Percentiles rank a stretch among this genome's conserved stretches.
phyloP scores from a whole-genome alignment of 2,329 filamentous ascomycete species.

The Fusarium ramigenum region DNA sequence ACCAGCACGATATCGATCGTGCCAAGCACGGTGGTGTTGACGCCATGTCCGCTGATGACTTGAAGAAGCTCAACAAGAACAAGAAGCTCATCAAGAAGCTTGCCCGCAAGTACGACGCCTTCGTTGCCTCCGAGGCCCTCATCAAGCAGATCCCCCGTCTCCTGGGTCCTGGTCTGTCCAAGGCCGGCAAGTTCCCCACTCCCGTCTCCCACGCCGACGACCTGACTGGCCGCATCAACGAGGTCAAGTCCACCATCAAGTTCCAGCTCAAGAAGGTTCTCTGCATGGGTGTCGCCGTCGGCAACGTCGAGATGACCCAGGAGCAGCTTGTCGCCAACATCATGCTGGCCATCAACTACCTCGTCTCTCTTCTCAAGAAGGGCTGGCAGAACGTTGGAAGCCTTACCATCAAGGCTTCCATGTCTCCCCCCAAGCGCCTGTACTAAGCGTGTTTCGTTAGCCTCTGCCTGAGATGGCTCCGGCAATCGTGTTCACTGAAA shows the following conservation, averaged over 20 bases:
- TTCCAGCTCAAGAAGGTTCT: conserved; percentile 99
- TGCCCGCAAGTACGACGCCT: conserved; percentile 99
- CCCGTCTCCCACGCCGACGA: conserved; percentile 98
- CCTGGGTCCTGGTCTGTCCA: conserved; percentile 96
- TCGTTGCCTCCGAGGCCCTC: conserved; percentile 94
- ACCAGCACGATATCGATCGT: conserved; percentile 98
- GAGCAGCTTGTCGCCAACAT: conserved; percentile 98
- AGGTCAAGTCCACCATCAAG: conserved; percentile 99
- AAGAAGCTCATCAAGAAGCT: conserved; percentile 99
- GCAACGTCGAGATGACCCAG: conserved; percentile 96
- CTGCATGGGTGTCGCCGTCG: conserved; percentile 99
- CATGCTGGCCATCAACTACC: conserved; percentile 99
- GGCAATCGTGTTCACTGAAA: conserved; percentile 31
- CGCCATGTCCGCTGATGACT: conserved; percentile 96
- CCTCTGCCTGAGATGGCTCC: conserved; percentile 36
- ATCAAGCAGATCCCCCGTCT: conserved; percentile 99
- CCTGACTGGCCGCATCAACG: conserved; percentile 92
- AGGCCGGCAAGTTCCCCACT: conserved; percentile 99
- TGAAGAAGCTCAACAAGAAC: conserved; percentile 99
- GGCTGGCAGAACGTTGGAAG: conserved; percentile 99
- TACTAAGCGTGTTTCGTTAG: conserved; percentile 72
- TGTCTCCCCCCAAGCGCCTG: conserved; percentile 97
- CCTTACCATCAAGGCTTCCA: conserved; percentile 99
- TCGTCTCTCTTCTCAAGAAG: conserved; percentile 99
- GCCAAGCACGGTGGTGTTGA: conserved; percentile 99